Evolutionary conservation across 192 early-diverging fungal genomes (phyloP).

Genomic region (Coemansia interrupta): DNA sequence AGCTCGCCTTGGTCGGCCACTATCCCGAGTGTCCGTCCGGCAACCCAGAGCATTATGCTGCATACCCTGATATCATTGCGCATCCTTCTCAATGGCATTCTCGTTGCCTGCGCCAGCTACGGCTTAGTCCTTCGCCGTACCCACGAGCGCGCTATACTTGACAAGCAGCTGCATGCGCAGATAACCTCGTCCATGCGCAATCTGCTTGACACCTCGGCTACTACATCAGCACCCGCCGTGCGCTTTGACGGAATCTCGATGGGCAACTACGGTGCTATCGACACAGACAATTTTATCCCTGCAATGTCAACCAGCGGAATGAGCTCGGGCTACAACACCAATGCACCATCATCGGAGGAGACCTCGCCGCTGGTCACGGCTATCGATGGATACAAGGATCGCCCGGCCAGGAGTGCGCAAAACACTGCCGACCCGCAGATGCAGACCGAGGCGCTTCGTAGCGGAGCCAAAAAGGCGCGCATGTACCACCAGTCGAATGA

Average conservation of each 20-base stretch:
- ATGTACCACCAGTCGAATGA: slow-evolving; percentile 55
- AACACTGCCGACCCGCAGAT: too few species aligned
- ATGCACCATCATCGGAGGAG: slow-evolving; percentile 11
- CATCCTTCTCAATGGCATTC: slow-evolving; percentile 21
- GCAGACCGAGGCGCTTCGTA: slow-evolving; percentile 30
- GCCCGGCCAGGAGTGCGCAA: neutral
- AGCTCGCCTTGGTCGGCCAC: slow-evolving; percentile 8
- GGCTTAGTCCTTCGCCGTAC: slow-evolving; percentile 11
- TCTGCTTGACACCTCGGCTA: neutral
- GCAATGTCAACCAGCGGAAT: slow-evolving; percentile 9
- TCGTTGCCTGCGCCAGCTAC: slow-evolving; percentile 26
- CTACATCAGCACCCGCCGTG: neutral
- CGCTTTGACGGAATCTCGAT: neutral
- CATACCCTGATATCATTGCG: slow-evolving; percentile 44
- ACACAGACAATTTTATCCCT: slow-evolving; percentile 5
- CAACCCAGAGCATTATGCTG: slow-evolving; percentile 38
- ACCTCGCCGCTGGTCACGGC: slow-evolving; percentile 26
- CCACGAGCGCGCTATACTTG: neutral
- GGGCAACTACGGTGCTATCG: slow-evolving; percentile 15
- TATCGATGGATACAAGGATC: neutral
- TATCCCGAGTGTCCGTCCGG: slow-evolving; percentile 7
- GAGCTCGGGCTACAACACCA: slow-evolving; percentile 13
- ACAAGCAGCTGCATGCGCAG: neutral
- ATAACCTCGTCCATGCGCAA: neutral
- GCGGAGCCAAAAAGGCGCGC: slow-evolving; percentile 45